Base-by-base conservation (phyloP, 2,329 filamentous ascomycete species). In the Aspergillus carbonarius region DNA sequence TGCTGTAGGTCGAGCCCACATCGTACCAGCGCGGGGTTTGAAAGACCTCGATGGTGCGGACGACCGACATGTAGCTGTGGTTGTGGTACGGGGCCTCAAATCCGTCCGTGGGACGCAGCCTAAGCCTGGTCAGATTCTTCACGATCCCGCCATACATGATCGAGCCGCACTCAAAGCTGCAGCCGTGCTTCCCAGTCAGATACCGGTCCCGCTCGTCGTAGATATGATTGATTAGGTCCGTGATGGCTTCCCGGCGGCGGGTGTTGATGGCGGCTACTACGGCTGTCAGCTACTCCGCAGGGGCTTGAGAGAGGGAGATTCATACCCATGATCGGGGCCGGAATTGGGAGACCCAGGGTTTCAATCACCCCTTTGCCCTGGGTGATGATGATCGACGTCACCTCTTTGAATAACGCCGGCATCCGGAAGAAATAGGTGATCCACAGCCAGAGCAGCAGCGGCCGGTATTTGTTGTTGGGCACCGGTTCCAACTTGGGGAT, bases 231-330 rank as follows among this genome's bases (percentile, higher is more conserved):
- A 30, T 30, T 13, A 47, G 23, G 6, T 23, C 42, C 6, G 13
- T 9, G 8, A 47, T 47, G 4, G 42, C 42, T 12, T 25, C 23
- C 8, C 15, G 13, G 13, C 42, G 20, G 20, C 15, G 20, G 42
- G 13, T 8, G 23, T 30, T 30, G 42, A 47, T 47, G 3, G 23
- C 42, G 8, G 4, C 42, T 47, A 2, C 2, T n/a, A 7, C 1
- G 15, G 7, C 6, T 9, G 42, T 47, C 15, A 47, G 42, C 9
- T 8, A 25, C 4, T 27, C 25, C 8, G 6, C 20, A n/a, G 42
- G 1, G 8, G 7, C 9, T 7, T n/a, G 23, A 5, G 1, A 6
- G 1, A 1, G 7, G 4, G 15, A 15, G 2, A 46, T 9, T 2
- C 15, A 47, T 30, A 47, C 42, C 42, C 13, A 47, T 15, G 23